Percentiles rank a stretch among this genome's conserved stretches.
Conservation (phyloP, 78 protist genomes). For the Acrasis kona region DNA sequence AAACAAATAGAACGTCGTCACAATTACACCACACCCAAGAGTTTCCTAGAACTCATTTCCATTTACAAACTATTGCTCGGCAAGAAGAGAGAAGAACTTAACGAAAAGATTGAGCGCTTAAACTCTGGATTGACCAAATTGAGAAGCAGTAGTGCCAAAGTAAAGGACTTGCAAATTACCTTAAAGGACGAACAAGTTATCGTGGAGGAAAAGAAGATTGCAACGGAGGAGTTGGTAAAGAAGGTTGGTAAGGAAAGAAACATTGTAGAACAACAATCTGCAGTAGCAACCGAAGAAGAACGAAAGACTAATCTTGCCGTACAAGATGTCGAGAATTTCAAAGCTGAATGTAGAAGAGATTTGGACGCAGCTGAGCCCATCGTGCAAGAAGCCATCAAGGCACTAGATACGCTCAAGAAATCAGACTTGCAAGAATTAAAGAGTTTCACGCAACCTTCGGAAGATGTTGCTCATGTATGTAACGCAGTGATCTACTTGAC, state of each 20-base stretch:
- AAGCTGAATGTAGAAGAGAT: slow-evolving; percentile 24
- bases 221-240: slow-evolving; percentile 8
- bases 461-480: slow-evolving; percentile 21
- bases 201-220: slow-evolving; percentile 3
- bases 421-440: slow-evolving; percentile 50
- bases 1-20: slow-evolving; percentile 30
- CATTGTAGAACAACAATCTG: slow-evolving; percentile 24
- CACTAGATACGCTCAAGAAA: slow-evolving; percentile 61
- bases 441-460: slow-evolving; percentile 34
- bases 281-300: slow-evolving; percentile 21
- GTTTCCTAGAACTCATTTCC: slow-evolving; percentile 65
- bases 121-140: slow-evolving; percentile 45
- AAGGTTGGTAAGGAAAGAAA: slow-evolving; percentile 32
- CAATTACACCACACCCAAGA: slow-evolving; percentile 81
- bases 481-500: slow-evolving; percentile 33
- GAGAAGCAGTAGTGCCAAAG: neutral
- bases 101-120: slow-evolving; percentile 15
- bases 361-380: slow-evolving; percentile 55
- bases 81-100: slow-evolving; percentile 21
- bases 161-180: slow-evolving; percentile 16
- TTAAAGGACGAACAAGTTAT: slow-evolving; percentile 9
- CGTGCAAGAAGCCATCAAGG: slow-evolving; percentile 50
- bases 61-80: slow-evolving; percentile 48
- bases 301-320: slow-evolving; percentile 15
- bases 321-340: slow-evolving; percentile 12